Conservation (phyloP, 306 rosid genomes). For the Quercus cerris region DNA sequence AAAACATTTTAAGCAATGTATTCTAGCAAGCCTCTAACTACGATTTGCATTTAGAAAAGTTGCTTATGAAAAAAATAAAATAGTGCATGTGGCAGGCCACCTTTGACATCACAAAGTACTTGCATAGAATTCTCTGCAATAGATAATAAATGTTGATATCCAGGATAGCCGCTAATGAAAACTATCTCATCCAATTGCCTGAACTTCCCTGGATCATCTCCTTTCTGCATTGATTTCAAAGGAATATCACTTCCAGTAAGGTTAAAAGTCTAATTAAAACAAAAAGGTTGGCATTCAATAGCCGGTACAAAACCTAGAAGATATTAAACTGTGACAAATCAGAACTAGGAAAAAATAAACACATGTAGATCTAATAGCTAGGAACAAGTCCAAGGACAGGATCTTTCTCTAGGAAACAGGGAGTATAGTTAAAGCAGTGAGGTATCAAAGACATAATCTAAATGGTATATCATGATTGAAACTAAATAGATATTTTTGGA, state of each 20-base stretch:
- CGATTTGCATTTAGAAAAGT: background rate
- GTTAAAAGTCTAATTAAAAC: background rate
- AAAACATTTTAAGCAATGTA: background rate
- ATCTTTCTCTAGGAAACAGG: background rate
- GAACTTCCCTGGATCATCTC: conserved; percentile 80
- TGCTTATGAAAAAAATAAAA: background rate
- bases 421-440: background rate
- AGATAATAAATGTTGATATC: conserved; percentile 63
- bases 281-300: background rate
- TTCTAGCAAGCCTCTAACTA: background rate
- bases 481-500: background rate
- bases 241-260: conserved; percentile 13
- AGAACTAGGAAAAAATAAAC: background rate
- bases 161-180: conserved; percentile 78
- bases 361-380: background rate
- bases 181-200: conserved; percentile 85
- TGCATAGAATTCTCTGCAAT: conserved; percentile 72
- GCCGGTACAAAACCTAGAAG: background rate
- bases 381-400: background rate
- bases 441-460: background rate
- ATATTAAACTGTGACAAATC: background rate
- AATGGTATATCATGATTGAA: background rate
- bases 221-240: conserved; percentile 57
- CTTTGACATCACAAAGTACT: conserved; percentile 82
- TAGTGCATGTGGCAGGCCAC: conserved; percentile 29